Conservation (phyloP, 176 grass and related monocot genomes). For the sorghum (Sorghum bicolor) region Sorghum_bicolor_NCBIv3 NC_012877.2:57646001-57646500, state of each 20-base stretch:
- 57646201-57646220: not conserved
- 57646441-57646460: conserved; percentile 69
- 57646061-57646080: conserved; percentile 24
- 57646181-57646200: conserved; percentile 12
- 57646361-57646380: conserved; percentile 57
- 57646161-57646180: not conserved
- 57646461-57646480: conserved; percentile 17
- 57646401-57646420: conserved; percentile 84
- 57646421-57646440: conserved; percentile 74
- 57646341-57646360: conserved; percentile 83
- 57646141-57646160: not conserved
- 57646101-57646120: not conserved
- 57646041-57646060: not conserved
- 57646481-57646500: not conserved
- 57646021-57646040: not conserved
- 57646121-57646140: too few species aligned
- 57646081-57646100: conserved; percentile 49
- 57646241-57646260: conserved; percentile 1
- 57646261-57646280: conserved; percentile 36
- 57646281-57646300: conserved; percentile 76
- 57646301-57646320: conserved; percentile 71
- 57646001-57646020: not conserved
- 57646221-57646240: conserved; percentile 23
- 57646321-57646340: conserved; percentile 94
- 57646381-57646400: conserved; percentile 48